A percentile compares a stretch with the other conserved stretches of the same genome.
phyloP scores from a whole-genome alignment of 2,329 filamentous ascomycete genomes.

The Clonostachys solani region DNA sequence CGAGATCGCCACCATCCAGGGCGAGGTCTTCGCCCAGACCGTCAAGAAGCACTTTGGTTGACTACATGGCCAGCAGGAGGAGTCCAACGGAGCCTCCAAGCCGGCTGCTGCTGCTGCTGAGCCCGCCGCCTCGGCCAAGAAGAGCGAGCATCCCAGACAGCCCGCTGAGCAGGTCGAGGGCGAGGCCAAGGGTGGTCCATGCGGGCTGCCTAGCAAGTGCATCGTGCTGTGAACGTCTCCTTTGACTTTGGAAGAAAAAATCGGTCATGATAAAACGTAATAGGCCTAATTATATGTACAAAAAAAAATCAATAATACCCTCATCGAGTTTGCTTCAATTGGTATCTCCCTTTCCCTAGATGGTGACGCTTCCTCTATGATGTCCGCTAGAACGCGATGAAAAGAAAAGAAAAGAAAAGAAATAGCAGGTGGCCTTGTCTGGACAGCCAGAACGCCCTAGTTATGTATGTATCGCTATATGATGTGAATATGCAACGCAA shows the following conservation, averaged over 20 bases:
- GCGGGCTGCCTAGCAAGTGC: conserved; percentile 75
- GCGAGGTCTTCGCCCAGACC: conserved; percentile 76
- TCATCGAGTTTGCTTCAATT: neutral
- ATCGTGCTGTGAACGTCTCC: conserved; percentile 45
- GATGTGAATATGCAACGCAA: too few relatives aligned
- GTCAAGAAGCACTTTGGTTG: conserved; percentile 70
- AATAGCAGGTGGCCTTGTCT: too few relatives aligned
- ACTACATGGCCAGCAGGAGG: conserved; percentile 62
- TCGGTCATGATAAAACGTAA: conserved; percentile 3
- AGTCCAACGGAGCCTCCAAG: conserved; percentile 16
- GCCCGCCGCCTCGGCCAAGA: too few relatives aligned
- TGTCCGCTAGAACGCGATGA: too few relatives aligned
- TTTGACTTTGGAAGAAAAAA: conserved; percentile 11
- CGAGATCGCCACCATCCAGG: conserved; percentile 75
- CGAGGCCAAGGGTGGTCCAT: conserved; percentile 62
- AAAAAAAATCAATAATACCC: neutral
- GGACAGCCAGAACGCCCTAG: too few relatives aligned
- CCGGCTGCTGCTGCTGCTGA: conserved; percentile 9
- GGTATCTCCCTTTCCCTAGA: too few relatives aligned
- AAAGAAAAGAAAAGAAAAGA: too few relatives aligned
- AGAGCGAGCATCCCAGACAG: neutral
- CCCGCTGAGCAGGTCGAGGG: conserved; percentile 27
- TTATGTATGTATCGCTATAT: too few relatives aligned
- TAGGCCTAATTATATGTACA: conserved; percentile 1
- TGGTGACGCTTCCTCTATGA: too few relatives aligned